These are phyloP conservation scores for Leccinellum rugosiceps DNA, from an alignment of 768 basidiomycete species.

Conservation along the genomic window DNA sequence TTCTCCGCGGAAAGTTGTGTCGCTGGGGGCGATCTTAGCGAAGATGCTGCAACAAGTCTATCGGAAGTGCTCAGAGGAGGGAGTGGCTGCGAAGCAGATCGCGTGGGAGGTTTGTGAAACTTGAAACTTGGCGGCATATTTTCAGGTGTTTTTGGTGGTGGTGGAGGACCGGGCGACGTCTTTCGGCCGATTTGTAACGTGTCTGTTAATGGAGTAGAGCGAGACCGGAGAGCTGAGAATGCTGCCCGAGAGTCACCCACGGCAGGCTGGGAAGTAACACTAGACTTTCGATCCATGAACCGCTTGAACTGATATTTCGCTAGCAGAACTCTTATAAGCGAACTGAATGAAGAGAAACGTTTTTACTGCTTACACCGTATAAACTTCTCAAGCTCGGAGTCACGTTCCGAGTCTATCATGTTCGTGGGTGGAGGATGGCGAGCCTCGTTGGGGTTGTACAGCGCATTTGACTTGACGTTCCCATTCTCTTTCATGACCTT, in stretches of 20 bases:
- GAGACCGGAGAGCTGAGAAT: conserved; percentile 19
- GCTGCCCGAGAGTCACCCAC: conserved; percentile 40
- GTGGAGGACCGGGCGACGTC: conserved; percentile 24
- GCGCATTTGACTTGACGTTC: conserved; percentile 74
- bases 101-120: conserved; percentile 19
- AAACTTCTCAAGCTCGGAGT: conserved; percentile 88
- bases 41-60: conserved; percentile 7
- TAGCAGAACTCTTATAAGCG: conserved; percentile 25
- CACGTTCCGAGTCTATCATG: conserved; percentile 73
- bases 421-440: conserved; percentile 81
- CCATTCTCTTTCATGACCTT: conserved; percentile 81
- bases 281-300: conserved; percentile 52
- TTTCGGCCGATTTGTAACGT: conserved; percentile 11
- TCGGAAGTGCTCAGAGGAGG: conserved; percentile 12
- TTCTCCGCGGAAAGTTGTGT: conserved; percentile 16
- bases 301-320: conserved; percentile 80
- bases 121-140: conserved; percentile 22
- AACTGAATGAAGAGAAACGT: background rate
- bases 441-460: conserved; percentile 81
- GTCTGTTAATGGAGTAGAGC: conserved; percentile 16
- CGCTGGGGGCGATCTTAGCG: conserved; percentile 1
- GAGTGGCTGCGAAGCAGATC: conserved; percentile 39
- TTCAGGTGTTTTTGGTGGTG: conserved; percentile 27
- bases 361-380: conserved; percentile 62
- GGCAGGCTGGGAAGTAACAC: conserved; percentile 32